phyloP scores from a whole-genome alignment of 495 filamentous ascomycete species.

The Sordaria brevicollis region DNA sequence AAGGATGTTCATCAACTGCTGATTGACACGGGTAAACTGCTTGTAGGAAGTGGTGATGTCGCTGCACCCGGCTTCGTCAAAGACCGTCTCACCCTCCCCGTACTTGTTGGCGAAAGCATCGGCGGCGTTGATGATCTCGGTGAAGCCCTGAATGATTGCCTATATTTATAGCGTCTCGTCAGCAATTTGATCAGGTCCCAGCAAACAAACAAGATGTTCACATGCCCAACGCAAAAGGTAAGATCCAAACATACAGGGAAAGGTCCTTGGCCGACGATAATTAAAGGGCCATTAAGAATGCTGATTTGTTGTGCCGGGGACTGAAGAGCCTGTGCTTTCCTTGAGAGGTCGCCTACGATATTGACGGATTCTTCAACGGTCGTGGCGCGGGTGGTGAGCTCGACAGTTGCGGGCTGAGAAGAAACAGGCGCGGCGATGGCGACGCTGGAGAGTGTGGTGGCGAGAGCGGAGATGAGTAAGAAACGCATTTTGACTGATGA shows the following conservation, averaged over 20 bases:
- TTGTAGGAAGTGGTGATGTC: constrained; percentile 14
- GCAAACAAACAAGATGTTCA: too few species aligned
- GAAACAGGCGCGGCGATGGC: neutral
- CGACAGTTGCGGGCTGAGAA: neutral
- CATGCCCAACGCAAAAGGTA: too few species aligned
- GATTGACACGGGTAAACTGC: constrained; percentile 22
- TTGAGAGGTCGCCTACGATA: too few species aligned
- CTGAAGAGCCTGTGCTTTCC: neutral
- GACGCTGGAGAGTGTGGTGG: constrained; percentile 5
- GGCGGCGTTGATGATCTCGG: constrained; percentile 8
- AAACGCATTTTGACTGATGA: constrained; percentile 9
- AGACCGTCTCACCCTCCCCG: neutral
- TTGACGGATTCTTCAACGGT: too few species aligned
- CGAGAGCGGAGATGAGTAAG: constrained; percentile 5
- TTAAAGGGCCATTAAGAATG: constrained; percentile 13
- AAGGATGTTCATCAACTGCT: constrained; percentile 21
- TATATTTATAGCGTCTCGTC: too few species aligned
- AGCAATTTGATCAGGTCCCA: too few species aligned
- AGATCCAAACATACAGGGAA: constrained; percentile 10
- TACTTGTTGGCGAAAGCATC: neutral
- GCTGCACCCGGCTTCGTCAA: constrained; percentile 1
- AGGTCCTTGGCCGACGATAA: constrained; percentile 17
- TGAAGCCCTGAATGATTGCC: constrained; percentile 12
- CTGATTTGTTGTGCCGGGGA: neutral
- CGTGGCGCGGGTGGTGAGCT: constrained; percentile 4